Evolutionary conservation across 352 stramenopile species (phyloP).

Genomic region (Pythium plurisporium): DNA sequence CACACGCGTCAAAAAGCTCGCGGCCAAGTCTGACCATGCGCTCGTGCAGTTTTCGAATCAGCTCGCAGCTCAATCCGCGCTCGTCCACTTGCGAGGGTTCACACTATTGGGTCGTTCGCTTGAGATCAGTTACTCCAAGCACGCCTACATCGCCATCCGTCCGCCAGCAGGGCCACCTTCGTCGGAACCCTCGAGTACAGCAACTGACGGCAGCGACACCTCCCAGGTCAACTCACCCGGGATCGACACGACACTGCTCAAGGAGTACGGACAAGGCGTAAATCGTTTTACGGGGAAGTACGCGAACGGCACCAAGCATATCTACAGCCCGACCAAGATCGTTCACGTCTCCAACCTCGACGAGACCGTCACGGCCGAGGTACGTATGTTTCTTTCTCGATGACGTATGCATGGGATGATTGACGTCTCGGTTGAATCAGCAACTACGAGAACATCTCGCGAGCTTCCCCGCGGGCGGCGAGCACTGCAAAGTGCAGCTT

Average conservation of each 20-base stretch:
- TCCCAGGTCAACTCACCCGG: neutral
- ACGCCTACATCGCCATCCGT: conserved; percentile 43
- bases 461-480: conserved; percentile 29
- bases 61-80: conserved; percentile 36
- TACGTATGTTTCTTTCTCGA: conserved; percentile 8
- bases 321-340: conserved; percentile 65
- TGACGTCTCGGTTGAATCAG: conserved; percentile 14
- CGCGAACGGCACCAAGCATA: conserved; percentile 48
- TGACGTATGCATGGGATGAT: no score
- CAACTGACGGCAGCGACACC: neutral
- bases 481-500: conserved; percentile 42
- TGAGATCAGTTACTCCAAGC: conserved; percentile 62
- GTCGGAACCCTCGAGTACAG: neutral
- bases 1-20: conserved; percentile 53
- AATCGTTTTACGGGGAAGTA: conserved; percentile 69
- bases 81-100: conserved; percentile 54
- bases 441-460: conserved; percentile 33
- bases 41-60: conserved; percentile 53
- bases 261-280: conserved; percentile 42
- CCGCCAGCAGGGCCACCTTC: neutral
- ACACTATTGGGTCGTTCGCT: conserved; percentile 44
- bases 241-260: conserved; percentile 24
- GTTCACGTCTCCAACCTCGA: conserved; percentile 64
- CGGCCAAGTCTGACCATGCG: conserved; percentile 48
- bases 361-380: conserved; percentile 27